phyloP scores from a whole-genome alignment of 306 rosid genomes.

The Pyrus communis region DNA sequence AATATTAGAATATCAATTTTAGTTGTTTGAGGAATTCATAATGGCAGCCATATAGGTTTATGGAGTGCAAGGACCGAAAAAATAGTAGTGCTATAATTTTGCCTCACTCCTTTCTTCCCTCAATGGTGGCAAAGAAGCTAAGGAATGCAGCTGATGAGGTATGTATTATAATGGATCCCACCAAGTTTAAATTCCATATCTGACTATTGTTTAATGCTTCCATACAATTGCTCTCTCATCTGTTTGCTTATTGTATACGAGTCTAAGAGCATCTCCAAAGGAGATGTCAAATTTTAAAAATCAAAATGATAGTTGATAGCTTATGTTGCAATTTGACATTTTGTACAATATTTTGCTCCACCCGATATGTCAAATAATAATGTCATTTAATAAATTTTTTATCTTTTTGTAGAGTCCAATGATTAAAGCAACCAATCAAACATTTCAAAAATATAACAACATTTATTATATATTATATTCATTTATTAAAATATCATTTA shows the following conservation, averaged over 20 bases:
- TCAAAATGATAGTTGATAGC: too few relatives aligned
- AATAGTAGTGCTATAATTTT: slow-evolving; percentile 59
- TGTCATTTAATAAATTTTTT: too few relatives aligned
- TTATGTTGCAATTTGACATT: too few relatives aligned
- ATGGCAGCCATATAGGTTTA: slow-evolving; percentile 57
- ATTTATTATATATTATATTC: too few relatives aligned
- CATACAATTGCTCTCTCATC: neutral
- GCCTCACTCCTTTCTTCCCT: slow-evolving; percentile 80
- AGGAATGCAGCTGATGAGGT: slow-evolving; percentile 82
- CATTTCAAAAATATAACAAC: too few relatives aligned
- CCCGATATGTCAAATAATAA: too few relatives aligned
- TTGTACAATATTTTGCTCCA: too few relatives aligned
- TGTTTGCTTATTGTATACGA: neutral
- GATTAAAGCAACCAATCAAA: too few relatives aligned
- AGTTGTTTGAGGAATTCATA: slow-evolving; percentile 11
- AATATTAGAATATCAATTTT: neutral
- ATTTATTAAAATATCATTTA: too few relatives aligned
- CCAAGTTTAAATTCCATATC: neutral
- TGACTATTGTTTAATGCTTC: neutral
- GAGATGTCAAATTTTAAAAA: too few relatives aligned
- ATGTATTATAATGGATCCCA: slow-evolving; percentile 7
- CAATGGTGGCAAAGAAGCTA: slow-evolving; percentile 53
- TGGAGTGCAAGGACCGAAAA: slow-evolving; percentile 97
- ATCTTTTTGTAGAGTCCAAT: too few relatives aligned
- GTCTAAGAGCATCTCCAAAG: neutral